Conservation (phyloP, 352 stramenopile genomes). For the Globisporangium rhizosaccharum region DNA sequence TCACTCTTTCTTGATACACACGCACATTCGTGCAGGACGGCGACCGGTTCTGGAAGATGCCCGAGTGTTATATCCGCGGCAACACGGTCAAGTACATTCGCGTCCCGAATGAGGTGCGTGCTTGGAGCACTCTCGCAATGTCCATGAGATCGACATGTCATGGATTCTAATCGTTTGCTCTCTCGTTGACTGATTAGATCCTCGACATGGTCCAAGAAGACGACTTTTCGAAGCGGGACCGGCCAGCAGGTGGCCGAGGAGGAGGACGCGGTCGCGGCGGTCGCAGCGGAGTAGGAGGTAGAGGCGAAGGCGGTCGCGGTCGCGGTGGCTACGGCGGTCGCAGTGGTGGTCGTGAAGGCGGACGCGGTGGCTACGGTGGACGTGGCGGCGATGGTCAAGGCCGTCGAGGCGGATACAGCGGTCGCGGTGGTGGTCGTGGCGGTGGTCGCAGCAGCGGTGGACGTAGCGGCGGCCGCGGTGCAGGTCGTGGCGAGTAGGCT, state of each 20-base stretch:
- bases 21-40: slow-evolving; percentile 70
- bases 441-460: slow-evolving; percentile 18
- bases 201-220: slow-evolving; percentile 95
- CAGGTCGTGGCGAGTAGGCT: background rate
- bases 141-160: background rate
- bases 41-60: slow-evolving; percentile 97
- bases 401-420: slow-evolving; percentile 18
- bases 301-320: slow-evolving; percentile 14
- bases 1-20: background rate
- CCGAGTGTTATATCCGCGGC: slow-evolving; percentile 97
- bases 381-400: slow-evolving; percentile 23
- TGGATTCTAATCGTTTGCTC: background rate
- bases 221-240: slow-evolving; percentile 82
- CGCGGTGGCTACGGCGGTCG: slow-evolving; percentile 7
- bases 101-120: slow-evolving; percentile 91
- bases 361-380: slow-evolving; percentile 36
- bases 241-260: slow-evolving; percentile 35
- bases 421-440: slow-evolving; percentile 19
- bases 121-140: background rate
- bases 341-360: slow-evolving; percentile 29
- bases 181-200: slow-evolving; percentile 32
- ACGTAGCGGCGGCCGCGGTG: slow-evolving; percentile 20
- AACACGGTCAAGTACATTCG: slow-evolving; percentile 99
- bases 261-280: slow-evolving; percentile 67
- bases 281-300: slow-evolving; percentile 38